Conservation (phyloP, 768 basidiomycete genomes). For the Pleurotus pulmonarius region DNA sequence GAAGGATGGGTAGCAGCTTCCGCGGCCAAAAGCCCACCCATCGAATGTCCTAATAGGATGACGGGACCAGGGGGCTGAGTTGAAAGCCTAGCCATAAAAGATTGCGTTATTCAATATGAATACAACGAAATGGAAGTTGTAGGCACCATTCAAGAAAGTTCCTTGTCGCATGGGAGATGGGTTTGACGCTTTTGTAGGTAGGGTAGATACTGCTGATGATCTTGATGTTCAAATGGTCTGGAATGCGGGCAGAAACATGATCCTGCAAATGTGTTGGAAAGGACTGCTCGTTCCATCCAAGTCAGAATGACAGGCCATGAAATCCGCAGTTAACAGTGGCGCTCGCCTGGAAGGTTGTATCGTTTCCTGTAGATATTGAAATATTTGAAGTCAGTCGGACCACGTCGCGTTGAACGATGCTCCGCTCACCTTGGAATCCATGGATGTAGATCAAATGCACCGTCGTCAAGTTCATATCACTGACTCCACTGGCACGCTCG, state of each 20-base stretch:
- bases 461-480: slow-evolving; percentile 15
- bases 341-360: slow-evolving; percentile 53
- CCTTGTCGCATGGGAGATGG: slow-evolving; percentile 44
- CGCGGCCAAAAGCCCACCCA: slow-evolving; percentile 58
- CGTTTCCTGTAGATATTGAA: slow-evolving; percentile 36
- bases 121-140: slow-evolving; percentile 4
- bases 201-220: slow-evolving; percentile 52
- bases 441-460: slow-evolving; percentile 57
- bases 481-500: no score
- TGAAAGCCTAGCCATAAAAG: slow-evolving; percentile 40
- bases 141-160: slow-evolving; percentile 53
- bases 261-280: slow-evolving; percentile 55
- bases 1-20: slow-evolving; percentile 47
- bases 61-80: slow-evolving; percentile 54
- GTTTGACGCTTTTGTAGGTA: slow-evolving; percentile 55
- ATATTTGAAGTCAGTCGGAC: no score
- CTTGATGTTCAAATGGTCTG: slow-evolving; percentile 29
- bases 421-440: slow-evolving; percentile 47
- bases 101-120: slow-evolving; percentile 4
- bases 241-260: slow-evolving; percentile 30
- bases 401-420: background rate
- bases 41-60: slow-evolving; percentile 54
- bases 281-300: slow-evolving; percentile 26
- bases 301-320: background rate
- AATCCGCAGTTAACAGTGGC: no score